Base-by-base conservation (phyloP, 306 rosid species). In the Vigna nakashimae region DNA sequence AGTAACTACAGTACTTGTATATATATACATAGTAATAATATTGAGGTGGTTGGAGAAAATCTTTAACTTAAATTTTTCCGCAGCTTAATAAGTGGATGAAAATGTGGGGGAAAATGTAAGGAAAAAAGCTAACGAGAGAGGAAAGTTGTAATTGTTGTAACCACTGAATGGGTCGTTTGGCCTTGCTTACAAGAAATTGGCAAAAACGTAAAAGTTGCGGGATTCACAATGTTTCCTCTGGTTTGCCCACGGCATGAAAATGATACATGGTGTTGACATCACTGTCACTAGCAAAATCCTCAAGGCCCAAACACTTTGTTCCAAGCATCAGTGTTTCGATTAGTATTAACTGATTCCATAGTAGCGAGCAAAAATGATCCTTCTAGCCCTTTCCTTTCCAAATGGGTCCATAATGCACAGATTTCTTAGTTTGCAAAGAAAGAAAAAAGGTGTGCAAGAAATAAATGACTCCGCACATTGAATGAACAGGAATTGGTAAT, bases 391-490 rank as follows among this genome's bases (percentile, higher is more conserved):
- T 71, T 77, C 24, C 45, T 49, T 28, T 30, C 36, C 7, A n/a
- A 65, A 77, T 48, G 77, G 72, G 80, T 45, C 66, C 79, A 18
- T 4, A 26, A 62, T 58, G 78, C 74, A 53, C 60, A 79, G 38
- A 71, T 79, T 73, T 73, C 71, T 9, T 16, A 38, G 69, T 74
- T 63, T 63, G 45, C n/a, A 63, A 64, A 57, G 50, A 16, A 55
- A 52, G 24, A 15, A 50, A 81, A 72, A 36, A 26, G 65, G 65
- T 70, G 56, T 52, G 71, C 45, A 74, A 64, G 7, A 55, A 78
- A 66, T 66, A 12, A 66, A 66, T 74, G 86, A 82, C 79, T 81
- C 62, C 57, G 75, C 66, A 74, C 88, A 82, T 56, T 65, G 83
- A 81, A 81, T 84, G 59, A 76, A 59, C 7, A 59, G 15, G 4